phyloP scores from a whole-genome alignment of 2,329 filamentous ascomycete species.

The Alternaria ventricosa region DNA sequence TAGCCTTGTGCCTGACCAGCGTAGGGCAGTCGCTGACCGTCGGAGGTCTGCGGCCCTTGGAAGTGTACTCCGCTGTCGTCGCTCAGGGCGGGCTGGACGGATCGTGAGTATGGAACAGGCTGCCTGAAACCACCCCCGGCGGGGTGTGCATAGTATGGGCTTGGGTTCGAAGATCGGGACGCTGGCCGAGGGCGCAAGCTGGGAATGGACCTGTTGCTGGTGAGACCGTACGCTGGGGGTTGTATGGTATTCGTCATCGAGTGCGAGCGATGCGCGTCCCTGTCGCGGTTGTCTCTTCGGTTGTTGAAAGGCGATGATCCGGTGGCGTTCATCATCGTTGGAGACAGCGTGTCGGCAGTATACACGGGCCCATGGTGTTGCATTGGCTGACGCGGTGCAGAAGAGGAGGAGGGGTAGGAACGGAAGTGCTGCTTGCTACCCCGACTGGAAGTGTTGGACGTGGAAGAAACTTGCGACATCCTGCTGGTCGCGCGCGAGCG shows the following conservation, averaged over 20 bases:
- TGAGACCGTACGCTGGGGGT: conserved; percentile 41
- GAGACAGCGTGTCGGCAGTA: conserved; percentile 46
- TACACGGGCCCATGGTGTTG: conserved; percentile 52
- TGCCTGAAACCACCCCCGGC: conserved; percentile 35
- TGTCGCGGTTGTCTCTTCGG: conserved; percentile 23
- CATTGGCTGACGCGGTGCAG: conserved; percentile 48
- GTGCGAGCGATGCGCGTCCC: conserved; percentile 52
- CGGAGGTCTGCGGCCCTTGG: conserved; percentile 23
- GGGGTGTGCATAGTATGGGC: conserved; percentile 50
- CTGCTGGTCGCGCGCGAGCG: conserved; percentile 45
- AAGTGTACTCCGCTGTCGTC: conserved; percentile 40
- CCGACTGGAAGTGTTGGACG: conserved; percentile 52
- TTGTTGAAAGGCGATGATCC: conserved; percentile 40
- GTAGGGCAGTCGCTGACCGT: conserved; percentile 13
- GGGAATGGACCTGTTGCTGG: conserved; percentile 53
- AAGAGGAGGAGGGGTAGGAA: conserved; percentile 50
- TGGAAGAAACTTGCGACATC: conserved; percentile 49
- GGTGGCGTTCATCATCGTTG: conserved; percentile 39
- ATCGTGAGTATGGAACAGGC: conserved; percentile 51
- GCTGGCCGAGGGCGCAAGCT: conserved; percentile 52
- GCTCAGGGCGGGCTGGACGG: conserved; percentile 54
- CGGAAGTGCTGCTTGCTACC: conserved; percentile 41
- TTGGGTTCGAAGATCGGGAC: conserved; percentile 48
- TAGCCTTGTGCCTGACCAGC: conserved; percentile 4
- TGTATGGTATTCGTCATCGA: conserved; percentile 46